Base-by-base conservation (phyloP, 2,329 filamentous ascomycete genomes). In the Xylariaceae sp. region DNA sequence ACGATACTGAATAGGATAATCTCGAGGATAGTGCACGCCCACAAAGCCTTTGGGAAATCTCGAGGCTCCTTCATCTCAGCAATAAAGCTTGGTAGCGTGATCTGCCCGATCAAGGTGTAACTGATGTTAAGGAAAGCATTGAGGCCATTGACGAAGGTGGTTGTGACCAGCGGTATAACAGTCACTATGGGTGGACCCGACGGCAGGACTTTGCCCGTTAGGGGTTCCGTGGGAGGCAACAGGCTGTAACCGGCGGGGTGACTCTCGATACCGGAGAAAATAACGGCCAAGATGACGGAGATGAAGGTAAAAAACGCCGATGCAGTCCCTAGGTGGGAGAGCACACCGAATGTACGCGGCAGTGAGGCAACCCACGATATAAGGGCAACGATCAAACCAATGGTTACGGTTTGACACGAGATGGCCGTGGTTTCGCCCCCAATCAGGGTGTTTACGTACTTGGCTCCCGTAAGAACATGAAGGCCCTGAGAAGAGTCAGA, bases 31-130 rank as follows among this genome's bases (percentile, higher is more conserved):
- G 92, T 96, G 57, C 95, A 91, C 1, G 86, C 87, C 83, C 90
- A 96, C 1, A 96, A 81, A 2, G 92, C 89, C 72, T 96, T 96
- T 63, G 90, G 90, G 67, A 96, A 96, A 62, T 96, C 92, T 53
- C 81, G 84, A 1, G 82, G 81, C 26, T 85, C 78, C 53, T 76
- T 88, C 92, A 96, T 96, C 71, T 96, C 92, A 3, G 92, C 91
- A 60, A 96, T 96, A 74, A 96, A 96, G 63, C 88, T 92, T 0
- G 92, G 92, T 13, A 96, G 79, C 0, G 92, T 96, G 64, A 96
- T 95, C 69, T 96, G 92, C 0, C 92, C 92, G 62, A 96, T 96
- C 68, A 96, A 96, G 0, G 92, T 96, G 70, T 96, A 96, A 72
- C 86, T 89, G 67, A 96, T 96, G 72, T 96, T 96, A 69, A 96